Base-by-base conservation (phyloP, 495 filamentous ascomycete species). In the Xylaria bambusicola region DNA sequence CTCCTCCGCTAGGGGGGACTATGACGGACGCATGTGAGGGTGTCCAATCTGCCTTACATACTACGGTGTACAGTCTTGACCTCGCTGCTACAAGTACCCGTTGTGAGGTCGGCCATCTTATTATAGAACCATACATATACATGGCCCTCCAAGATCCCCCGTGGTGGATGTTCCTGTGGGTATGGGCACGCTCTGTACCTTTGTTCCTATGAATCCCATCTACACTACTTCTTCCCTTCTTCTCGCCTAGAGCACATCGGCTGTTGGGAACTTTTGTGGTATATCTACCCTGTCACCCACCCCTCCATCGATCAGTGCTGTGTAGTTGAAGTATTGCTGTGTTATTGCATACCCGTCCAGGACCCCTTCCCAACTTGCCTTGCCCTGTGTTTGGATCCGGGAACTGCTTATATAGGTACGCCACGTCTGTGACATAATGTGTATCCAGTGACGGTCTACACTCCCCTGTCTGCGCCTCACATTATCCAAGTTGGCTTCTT, bases 351-450 rank as follows among this genome's bases (percentile, higher is more conserved):
- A 38, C 36, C 36, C 15, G 29, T 10, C 29, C 29, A 10, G 29
- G n/a, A 24, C 52, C 52, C 50, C 55, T 49, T 58, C 26, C 56
- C 36, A 42, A 36, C 10, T 40, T 6, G 36, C 52, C 21, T 54
- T 54, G 38, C 26, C 38, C 38, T 17, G 35, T 41, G 23, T 51
- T 23, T 48, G 47, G 44, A 31, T 58, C 47, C 23, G 33, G 21
- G 10, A 41, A 3, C 40, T 21, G 38, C n/a, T n/a, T n/a, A n/a
- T 35, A 31, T 6, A 49, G 29, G 31, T 45, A 33, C 47, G 44
- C 56, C 57, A 50, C 26, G 18, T 52, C 41, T 46, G 48, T 53
- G 49, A 52, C 57, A 60, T 54, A 53, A 52, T 52, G 40, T 46
- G 26, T 40, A 4, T n/a, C 40, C 41, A 41, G 45, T 53, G 29